These are phyloP conservation scores for Calonectria crousiana DNA, from an alignment of 2,329 filamentous ascomycete genomes.

Conservation along the genomic window DNA sequence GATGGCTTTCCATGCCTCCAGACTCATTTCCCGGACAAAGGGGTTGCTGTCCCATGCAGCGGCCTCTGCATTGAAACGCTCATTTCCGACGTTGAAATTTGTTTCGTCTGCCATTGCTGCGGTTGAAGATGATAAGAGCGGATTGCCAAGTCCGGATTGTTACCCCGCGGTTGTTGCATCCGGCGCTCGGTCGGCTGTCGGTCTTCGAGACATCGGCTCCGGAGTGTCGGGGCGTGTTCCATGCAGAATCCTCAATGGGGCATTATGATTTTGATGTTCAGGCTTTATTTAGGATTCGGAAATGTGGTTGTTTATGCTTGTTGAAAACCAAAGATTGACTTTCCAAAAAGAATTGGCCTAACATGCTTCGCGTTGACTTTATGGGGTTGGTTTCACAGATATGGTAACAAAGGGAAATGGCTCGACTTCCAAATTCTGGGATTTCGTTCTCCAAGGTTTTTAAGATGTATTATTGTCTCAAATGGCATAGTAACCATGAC, in stretches of 20 bases:
- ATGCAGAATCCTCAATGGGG: neutral
- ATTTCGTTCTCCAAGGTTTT: no score
- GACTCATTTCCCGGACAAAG: constrained; percentile 60
- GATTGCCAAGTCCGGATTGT: neutral
- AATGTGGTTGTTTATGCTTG: neutral
- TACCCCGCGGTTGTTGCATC: neutral
- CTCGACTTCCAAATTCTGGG: no score
- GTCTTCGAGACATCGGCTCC: neutral
- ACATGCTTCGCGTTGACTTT: no score
- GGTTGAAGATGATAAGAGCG: neutral
- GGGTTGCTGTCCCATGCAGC: constrained; percentile 67
- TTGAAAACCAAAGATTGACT: no score
- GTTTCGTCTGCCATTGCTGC: neutral
- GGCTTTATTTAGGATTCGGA: neutral
- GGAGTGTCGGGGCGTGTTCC: neutral
- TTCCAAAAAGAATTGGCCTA: no score
- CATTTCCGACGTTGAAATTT: constrained; percentile 6
- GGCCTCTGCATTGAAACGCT: constrained; percentile 67
- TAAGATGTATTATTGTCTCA: no score
- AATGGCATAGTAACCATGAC: neutral
- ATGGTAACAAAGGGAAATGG: no score
- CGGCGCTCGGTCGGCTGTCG: neutral
- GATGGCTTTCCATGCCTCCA: constrained; percentile 44
- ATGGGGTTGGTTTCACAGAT: no score
- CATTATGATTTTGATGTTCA: neutral